Conservation (phyloP, 2,329 filamentous ascomycete genomes). For the Aspergillus japonicus region DNA sequence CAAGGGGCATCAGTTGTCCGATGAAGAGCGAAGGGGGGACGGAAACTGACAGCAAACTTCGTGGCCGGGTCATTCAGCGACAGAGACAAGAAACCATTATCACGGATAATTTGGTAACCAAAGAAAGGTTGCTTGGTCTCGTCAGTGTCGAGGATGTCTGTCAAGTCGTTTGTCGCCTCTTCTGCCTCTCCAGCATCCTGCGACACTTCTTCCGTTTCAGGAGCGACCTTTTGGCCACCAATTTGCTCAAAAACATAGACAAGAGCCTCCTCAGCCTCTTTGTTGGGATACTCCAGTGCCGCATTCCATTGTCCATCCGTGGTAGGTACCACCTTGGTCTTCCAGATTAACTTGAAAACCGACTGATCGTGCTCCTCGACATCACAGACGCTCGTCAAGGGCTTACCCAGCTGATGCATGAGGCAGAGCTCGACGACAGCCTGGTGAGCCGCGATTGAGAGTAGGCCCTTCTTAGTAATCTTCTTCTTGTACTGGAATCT, state of each 20-base stretch:
- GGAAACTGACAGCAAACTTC: constrained; percentile 69
- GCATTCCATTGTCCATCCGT: constrained; percentile 23
- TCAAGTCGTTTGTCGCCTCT: neutral
- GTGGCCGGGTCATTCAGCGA: constrained; percentile 57
- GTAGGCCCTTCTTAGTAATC: constrained; percentile 33
- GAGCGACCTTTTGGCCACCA: constrained; percentile 21
- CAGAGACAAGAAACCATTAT: constrained; percentile 58
- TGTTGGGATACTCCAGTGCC: constrained; percentile 33
- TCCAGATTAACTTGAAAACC: constrained; percentile 33
- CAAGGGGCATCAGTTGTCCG: neutral
- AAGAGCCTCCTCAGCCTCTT: constrained; percentile 32
- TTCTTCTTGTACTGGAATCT: constrained; percentile 41
- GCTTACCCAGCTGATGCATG: constrained; percentile 46
- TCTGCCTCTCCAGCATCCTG: constrained; percentile 12
- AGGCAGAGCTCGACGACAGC: constrained; percentile 58
- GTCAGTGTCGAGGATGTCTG: constrained; percentile 10
- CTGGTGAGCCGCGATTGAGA: constrained; percentile 51
- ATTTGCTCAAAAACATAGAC: constrained; percentile 38
- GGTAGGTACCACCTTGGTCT: constrained; percentile 31
- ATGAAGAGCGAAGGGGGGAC: neutral
- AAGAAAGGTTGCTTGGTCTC: constrained; percentile 21
- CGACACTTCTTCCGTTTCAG: constrained; percentile 10
- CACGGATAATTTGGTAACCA: constrained; percentile 30
- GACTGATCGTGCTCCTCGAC: constrained; percentile 30
- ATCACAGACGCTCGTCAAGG: constrained; percentile 34